These are phyloP conservation scores for Suillus weaverae DNA, from an alignment of 768 basidiomycete species.

Conservation along the genomic window DNA sequence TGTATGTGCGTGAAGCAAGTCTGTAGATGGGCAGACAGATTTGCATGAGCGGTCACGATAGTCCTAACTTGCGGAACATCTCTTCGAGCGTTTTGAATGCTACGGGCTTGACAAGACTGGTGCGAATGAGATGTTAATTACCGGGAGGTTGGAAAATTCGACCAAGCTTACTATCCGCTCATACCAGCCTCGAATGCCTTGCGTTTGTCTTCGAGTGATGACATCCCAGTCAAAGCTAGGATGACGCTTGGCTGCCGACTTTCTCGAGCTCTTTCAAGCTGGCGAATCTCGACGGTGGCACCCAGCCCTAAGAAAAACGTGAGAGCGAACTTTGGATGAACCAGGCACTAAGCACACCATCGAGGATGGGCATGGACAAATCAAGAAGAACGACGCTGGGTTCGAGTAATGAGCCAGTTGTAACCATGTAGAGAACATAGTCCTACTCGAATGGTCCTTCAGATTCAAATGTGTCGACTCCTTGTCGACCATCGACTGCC, in stretches of 20 bases:
- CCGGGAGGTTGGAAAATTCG: constrained; percentile 25
- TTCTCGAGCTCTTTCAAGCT: constrained; percentile 55
- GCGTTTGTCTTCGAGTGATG: constrained; percentile 89
- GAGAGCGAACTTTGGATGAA: not conserved
- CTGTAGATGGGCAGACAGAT: not conserved
- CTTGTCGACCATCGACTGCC: constrained; percentile 83
- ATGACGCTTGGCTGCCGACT: constrained; percentile 50
- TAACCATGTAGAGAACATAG: not conserved
- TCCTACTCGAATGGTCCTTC: constrained; percentile 87
- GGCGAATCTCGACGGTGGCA: constrained; percentile 81
- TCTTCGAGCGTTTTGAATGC: constrained; percentile 89
- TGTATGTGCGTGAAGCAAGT: constrained; percentile 4
- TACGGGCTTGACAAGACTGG: constrained; percentile 90
- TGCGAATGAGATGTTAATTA: not conserved
- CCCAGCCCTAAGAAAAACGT: constrained; percentile 57
- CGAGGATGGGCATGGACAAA: constrained; percentile 91
- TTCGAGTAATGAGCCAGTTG: constrained; percentile 5
- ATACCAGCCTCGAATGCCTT: constrained; percentile 91
- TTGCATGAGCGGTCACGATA: constrained; percentile 33
- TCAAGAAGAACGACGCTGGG: constrained; percentile 82
- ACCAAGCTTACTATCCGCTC: constrained; percentile 74
- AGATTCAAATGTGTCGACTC: constrained; percentile 69
- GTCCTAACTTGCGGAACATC: constrained; percentile 75
- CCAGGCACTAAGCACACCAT: constrained; percentile 51
- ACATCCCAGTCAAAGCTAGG: constrained; percentile 90